Base-by-base conservation (phyloP, 1,284 basidiomycete species). In the Peniophora sp. region DNA sequence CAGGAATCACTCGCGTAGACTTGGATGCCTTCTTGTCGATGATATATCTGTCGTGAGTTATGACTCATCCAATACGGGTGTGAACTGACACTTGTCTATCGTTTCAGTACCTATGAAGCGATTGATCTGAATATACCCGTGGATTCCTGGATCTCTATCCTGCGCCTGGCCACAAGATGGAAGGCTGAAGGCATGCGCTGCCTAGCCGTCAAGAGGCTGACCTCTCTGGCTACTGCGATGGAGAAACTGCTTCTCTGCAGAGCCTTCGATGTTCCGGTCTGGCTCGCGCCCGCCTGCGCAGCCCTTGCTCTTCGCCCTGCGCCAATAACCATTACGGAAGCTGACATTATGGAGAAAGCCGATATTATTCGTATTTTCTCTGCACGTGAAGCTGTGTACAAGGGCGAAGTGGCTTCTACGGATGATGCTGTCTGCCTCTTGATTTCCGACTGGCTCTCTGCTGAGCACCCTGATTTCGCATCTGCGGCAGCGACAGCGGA, bases 101-200 rank as follows among this genome's bases (percentile, higher is more conserved):
- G 8, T 10, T 8, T 17, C 51, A 63, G 61, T 47, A 51, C 56
- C 45, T 51, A 55, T 20, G 48, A 50, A 24, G 46, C 52, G 3
- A 56, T 56, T n/a, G 59, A 60, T 49, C 50, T 58, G 12, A 32
- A 12, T 6, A 35, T 50, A 19, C 56, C 60, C 19, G 53, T 57
- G 17, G 57, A 59, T 8, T 60, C 65, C 27, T 66, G 65, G 65
- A 55, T 57, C 2, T 62, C 62, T 43, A 59, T 66, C 24, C 58
- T 66, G n/a, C 50, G 50, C 35, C 53, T 66, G 25, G 51, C 63
- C 20, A 57, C 55, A 32, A 56, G 52, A 48, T 64, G 57, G 57
- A 54, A 52, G 5, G 63, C 64, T 52, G 50, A 55, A 2, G 54
- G 43, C 19, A 54, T 60, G 44, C 58, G 60, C 17, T 43, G 51